Evolutionary conservation across 2,329 filamentous ascomycete genomes (phyloP).

Genomic region (Cordyceps tenuipes): DNA sequence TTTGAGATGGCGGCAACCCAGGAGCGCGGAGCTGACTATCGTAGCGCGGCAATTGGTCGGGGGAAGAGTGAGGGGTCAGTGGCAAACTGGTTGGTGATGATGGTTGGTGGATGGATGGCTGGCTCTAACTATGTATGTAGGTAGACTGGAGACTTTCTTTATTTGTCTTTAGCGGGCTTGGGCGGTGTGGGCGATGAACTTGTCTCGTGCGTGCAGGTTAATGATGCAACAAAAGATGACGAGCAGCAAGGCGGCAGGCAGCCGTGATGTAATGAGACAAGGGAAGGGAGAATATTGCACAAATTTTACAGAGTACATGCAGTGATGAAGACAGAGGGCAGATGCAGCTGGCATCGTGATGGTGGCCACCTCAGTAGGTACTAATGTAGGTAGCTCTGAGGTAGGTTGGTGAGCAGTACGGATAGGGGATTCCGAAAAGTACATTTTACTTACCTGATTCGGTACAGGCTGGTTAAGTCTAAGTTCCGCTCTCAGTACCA

Average conservation of each 20-base stretch:
- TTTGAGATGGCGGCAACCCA: not conserved
- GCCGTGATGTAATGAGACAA: not conserved
- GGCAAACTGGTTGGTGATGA: not conserved
- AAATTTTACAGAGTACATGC: not conserved
- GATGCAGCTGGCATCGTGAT: not conserved
- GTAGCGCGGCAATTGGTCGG: conserved; percentile 11
- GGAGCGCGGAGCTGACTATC: conserved; percentile 11
- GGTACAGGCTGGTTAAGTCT: too few species aligned
- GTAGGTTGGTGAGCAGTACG: too few species aligned
- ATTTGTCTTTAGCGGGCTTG: not conserved
- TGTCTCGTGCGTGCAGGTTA: conserved; percentile 1
- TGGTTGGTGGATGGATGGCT: not conserved
- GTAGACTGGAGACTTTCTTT: not conserved
- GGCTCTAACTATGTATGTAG: too few species aligned
- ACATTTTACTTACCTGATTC: too few species aligned
- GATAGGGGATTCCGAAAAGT: too few species aligned
- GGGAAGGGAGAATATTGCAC: not conserved
- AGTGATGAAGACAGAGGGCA: not conserved
- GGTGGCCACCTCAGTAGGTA: too few species aligned
- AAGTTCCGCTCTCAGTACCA: not conserved
- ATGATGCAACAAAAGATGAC: conserved; percentile 4
- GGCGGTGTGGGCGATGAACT: conserved; percentile 5
- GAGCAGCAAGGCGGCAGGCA: not conserved
- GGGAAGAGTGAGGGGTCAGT: not conserved
- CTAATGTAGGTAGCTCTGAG: too few species aligned